A percentile compares a stretch with the other conserved stretches of the same genome.
phyloP scores from a whole-genome alignment of 2,329 filamentous ascomycete species.

The Bretziella fagacearum region DNA sequence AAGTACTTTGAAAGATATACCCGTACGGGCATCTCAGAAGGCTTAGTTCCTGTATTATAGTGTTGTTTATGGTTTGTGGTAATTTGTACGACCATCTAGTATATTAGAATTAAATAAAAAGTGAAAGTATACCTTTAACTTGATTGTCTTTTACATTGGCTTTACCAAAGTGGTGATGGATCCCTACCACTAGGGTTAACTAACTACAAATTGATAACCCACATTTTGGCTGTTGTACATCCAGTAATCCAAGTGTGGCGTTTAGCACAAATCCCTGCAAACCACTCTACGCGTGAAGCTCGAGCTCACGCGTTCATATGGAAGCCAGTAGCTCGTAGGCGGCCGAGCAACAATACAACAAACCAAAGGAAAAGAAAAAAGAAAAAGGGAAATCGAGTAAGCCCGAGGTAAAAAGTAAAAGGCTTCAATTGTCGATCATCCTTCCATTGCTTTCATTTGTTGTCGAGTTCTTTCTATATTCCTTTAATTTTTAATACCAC shows the following conservation, averaged over 20 bases:
- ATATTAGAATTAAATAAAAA: neutral
- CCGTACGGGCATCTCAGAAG: neutral
- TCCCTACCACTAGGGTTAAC: conserved; percentile 1
- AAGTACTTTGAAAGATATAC: neutral
- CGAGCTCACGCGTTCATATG: conserved; percentile 3
- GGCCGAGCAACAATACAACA: neutral
- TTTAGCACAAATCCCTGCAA: conserved; percentile 5
- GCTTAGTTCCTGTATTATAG: conserved; percentile 12
- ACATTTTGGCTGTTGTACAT: no score
- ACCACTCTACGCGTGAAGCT: conserved; percentile 15
- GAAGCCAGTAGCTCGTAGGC: neutral
- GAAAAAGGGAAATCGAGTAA: neutral
- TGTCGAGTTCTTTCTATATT: no score
- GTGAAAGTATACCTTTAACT: no score
- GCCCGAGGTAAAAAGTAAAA: neutral
- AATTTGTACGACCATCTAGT: conserved; percentile 6
- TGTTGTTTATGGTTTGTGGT: conserved; percentile 2
- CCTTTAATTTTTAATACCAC: neutral
- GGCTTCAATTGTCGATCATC: neutral
- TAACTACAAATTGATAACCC: neutral
- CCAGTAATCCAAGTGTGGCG: conserved; percentile 10
- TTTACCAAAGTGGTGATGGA: neutral
- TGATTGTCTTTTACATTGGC: neutral
- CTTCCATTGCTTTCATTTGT: neutral
- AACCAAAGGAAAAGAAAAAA: neutral